Conservation (phyloP, 345 rosid species). For the Hibiscus trionum region DNA sequence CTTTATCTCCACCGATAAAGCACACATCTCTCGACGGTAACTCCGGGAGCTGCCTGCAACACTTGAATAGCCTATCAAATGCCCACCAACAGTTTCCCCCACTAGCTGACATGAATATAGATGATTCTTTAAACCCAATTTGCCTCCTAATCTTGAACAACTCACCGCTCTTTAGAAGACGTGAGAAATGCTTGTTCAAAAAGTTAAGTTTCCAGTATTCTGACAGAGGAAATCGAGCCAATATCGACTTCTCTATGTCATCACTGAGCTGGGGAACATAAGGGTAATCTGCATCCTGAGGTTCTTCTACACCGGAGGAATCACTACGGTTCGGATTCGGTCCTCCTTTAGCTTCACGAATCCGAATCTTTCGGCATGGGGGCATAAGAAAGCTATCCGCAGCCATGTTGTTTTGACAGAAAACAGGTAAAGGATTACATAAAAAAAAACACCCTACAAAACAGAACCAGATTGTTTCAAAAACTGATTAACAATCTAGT, state of each 20-base stretch:
- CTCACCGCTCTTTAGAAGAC: slow-evolving; percentile 58
- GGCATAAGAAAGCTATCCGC: slow-evolving; percentile 19
- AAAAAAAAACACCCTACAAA: slow-evolving; percentile 4
- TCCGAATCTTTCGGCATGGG: slow-evolving; percentile 19
- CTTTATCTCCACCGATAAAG: slow-evolving; percentile 57
- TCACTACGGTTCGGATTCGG: not conserved
- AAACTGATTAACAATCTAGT: not conserved
- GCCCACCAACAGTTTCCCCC: slow-evolving; percentile 72
- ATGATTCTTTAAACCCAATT: slow-evolving; percentile 50
- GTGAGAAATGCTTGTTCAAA: slow-evolving; percentile 43
- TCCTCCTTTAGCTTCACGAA: slow-evolving; percentile 2
- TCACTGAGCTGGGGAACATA: slow-evolving; percentile 48
- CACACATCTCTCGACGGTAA: slow-evolving; percentile 65
- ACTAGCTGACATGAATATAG: slow-evolving; percentile 59
- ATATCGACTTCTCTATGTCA: slow-evolving; percentile 66
- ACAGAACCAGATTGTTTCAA: not conserved
- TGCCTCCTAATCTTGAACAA: slow-evolving; percentile 59
- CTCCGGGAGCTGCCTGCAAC: slow-evolving; percentile 46
- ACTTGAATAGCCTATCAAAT: slow-evolving; percentile 47
- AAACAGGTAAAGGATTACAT: not conserved
- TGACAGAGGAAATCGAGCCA: slow-evolving; percentile 61
- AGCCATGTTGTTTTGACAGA: not conserved
- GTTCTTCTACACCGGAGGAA: slow-evolving; percentile 36
- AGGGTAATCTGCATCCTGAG: slow-evolving; percentile 96
- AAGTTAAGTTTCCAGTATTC: slow-evolving; percentile 61